Evolutionary conservation across 2,329 filamentous ascomycete species (phyloP), one percentile per base, ranked within the genome.

Genomic region (Penicillium sp.): DNA sequence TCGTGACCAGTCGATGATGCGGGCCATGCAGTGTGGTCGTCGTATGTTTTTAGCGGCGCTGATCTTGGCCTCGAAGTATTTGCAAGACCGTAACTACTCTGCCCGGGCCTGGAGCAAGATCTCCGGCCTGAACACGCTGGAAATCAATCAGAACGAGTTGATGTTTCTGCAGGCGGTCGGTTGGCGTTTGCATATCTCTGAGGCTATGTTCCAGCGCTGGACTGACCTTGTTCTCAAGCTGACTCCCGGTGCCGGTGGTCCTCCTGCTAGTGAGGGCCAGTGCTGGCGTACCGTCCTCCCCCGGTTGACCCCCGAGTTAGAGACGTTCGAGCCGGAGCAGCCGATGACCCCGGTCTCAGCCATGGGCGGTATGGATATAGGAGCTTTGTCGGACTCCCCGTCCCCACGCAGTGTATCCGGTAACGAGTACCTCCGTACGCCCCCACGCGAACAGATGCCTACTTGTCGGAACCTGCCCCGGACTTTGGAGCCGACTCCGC

Each of bases 91-190:
- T 65, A 99, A 97, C 77, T 99, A 96, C 76, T 97, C 94, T 14
- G 92, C 94, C 47, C 88, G 93, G 53, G 94, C 94, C 41, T 99
- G 94, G 94, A 97, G 93, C 75, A 97, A 96, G 81, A 99, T 99
- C 66, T 97, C 94, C 18, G 94, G 94, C n/a, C 81, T 99, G 54
- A 91, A 90, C 71, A 92, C 92, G 3, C 81, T 85, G 54, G 94
- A 99, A 77, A 97, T 99, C 75, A 97, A 97, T 76, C 89, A 92
- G 69, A 97, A 97, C 73, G 94, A 99, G 77, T 88, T 95, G 73
- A 87, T 90, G 18, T 99, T 97, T 72, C 82, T 99, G 45, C 79
- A 88, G 58, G 90, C 92, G 44, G 90, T 99, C 59, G 88, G 91
- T 73, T 99, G 93, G 92, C 90, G 92, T 68, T 84, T 99, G 27